Evolutionary conservation across 306 rosid genomes (phyloP).

Genomic region (Cucurbita pepo): DNA sequence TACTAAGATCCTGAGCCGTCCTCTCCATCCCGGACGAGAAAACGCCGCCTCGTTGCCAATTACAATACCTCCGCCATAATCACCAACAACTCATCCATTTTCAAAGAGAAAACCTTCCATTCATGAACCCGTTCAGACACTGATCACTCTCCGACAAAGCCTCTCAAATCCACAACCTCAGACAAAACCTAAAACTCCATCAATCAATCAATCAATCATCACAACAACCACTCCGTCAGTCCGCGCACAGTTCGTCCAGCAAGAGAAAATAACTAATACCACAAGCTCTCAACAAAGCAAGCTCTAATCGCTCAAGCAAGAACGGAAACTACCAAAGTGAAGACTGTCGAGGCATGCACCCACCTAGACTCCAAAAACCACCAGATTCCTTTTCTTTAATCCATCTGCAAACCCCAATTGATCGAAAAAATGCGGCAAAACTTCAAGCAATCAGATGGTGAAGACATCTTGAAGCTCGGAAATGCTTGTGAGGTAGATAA

Average conservation of each 20-base stretch:
- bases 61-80: slow-evolving; percentile 37
- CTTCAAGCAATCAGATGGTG: slow-evolving; percentile 29
- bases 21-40: slow-evolving; percentile 54
- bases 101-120: slow-evolving; percentile 57
- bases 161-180: slow-evolving; percentile 18
- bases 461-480: slow-evolving; percentile 24
- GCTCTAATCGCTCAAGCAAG: slow-evolving; percentile 17
- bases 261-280: slow-evolving; percentile 16
- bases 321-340: background rate
- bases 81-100: slow-evolving; percentile 30
- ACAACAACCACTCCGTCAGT: slow-evolving; percentile 7
- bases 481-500: slow-evolving; percentile 21
- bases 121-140: slow-evolving; percentile 26
- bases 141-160: slow-evolving; percentile 21
- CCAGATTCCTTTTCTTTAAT: background rate
- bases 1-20: slow-evolving; percentile 83
- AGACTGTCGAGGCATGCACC: background rate
- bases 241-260: slow-evolving; percentile 12
- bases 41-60: slow-evolving; percentile 8
- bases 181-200: slow-evolving; percentile 22
- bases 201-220: slow-evolving; percentile 56
- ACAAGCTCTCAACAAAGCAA: slow-evolving; percentile 7
- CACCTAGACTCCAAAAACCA: background rate
- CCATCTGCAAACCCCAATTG: background rate
- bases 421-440: background rate